Percentiles rank a stretch among this genome's conserved stretches.
These are phyloP conservation scores for Arxiozyma heterogenica DNA, from an alignment of 1,139 yeast species.

Conservation along the genomic window DNA sequence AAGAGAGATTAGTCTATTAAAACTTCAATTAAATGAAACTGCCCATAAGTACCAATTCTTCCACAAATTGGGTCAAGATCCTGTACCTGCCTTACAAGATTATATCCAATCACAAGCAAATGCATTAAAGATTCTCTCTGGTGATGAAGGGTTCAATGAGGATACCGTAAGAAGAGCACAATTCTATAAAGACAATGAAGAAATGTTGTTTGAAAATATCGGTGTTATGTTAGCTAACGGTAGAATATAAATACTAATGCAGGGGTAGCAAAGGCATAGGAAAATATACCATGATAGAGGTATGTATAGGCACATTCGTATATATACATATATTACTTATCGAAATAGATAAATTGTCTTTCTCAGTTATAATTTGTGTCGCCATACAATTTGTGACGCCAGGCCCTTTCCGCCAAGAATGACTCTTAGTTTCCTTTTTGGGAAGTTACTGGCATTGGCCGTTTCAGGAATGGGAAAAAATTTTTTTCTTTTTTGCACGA, in stretches of 20 bases:
- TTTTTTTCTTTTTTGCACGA: too few relatives aligned
- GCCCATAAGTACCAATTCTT: slow-evolving; percentile 64
- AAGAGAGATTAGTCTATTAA: slow-evolving; percentile 20
- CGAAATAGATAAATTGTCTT: not conserved
- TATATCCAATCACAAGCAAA: slow-evolving; percentile 72
- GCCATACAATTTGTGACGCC: not conserved
- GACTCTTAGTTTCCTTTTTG: not conserved
- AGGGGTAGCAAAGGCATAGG: too few relatives aligned
- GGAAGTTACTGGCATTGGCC: not conserved
- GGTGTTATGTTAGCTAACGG: slow-evolving; percentile 52
- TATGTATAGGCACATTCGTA: not conserved
- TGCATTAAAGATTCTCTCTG: slow-evolving; percentile 64
- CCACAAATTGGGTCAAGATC: slow-evolving; percentile 62
- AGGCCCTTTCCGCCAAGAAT: not conserved
- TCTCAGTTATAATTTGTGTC: not conserved
- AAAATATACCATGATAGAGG: not conserved
- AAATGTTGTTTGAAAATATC: slow-evolving; percentile 64
- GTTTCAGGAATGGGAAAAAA: not conserved
- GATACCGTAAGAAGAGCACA: slow-evolving; percentile 78
- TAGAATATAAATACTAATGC: slow-evolving; percentile 28
- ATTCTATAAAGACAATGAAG: slow-evolving; percentile 60
- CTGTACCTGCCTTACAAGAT: slow-evolving; percentile 61
- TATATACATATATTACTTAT: too few relatives aligned
- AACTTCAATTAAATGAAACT: slow-evolving; percentile 45
- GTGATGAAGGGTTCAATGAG: slow-evolving; percentile 86